These are phyloP conservation scores for Geoglossum cookeanum DNA, from an alignment of 2,329 filamentous ascomycete genomes.

Conservation along the genomic window DNA sequence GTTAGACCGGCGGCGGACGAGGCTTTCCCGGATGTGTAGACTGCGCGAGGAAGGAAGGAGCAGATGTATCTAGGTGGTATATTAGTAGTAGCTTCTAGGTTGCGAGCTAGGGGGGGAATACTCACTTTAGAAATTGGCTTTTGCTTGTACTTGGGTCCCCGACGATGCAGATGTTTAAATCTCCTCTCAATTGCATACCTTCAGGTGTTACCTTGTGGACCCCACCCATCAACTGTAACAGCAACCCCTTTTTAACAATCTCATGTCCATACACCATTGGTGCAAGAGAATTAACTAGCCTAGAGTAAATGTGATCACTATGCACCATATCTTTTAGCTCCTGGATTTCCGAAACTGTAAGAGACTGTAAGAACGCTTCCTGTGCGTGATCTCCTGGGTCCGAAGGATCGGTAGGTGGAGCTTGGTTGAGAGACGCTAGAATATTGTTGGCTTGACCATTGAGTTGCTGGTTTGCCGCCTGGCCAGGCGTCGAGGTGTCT, in stretches of 20 bases:
- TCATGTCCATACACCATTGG: conserved; percentile 96
- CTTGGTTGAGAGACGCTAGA: conserved; percentile 63
- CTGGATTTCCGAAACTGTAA: conserved; percentile 73
- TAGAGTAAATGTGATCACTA: conserved; percentile 83
- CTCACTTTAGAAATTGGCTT: conserved; percentile 77
- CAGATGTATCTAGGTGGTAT: conserved; percentile 50
- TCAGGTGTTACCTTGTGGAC: conserved; percentile 82
- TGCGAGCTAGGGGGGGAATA: conserved; percentile 1
- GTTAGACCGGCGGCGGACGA: conserved; percentile 95
- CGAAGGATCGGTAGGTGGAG: conserved; percentile 43
- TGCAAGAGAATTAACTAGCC: conserved; percentile 80
- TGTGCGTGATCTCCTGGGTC: conserved; percentile 72
- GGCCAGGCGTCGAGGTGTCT: conserved; percentile 64
- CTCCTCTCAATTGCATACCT: conserved; percentile 86
- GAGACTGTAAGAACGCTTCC: conserved; percentile 65
- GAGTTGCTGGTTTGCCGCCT: conserved; percentile 46
- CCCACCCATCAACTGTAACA: conserved; percentile 90
- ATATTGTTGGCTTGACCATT: conserved; percentile 67
- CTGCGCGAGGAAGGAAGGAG: conserved; percentile 85
- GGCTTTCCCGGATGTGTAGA: conserved; percentile 95
- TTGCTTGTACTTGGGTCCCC: conserved; percentile 95
- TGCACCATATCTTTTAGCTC: conserved; percentile 89
- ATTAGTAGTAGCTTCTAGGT: background rate
- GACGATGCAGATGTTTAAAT: conserved; percentile 97
- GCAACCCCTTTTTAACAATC: conserved; percentile 89